Conservation (phyloP, 768 basidiomycete genomes). For the Suillus variegatus region DNA sequence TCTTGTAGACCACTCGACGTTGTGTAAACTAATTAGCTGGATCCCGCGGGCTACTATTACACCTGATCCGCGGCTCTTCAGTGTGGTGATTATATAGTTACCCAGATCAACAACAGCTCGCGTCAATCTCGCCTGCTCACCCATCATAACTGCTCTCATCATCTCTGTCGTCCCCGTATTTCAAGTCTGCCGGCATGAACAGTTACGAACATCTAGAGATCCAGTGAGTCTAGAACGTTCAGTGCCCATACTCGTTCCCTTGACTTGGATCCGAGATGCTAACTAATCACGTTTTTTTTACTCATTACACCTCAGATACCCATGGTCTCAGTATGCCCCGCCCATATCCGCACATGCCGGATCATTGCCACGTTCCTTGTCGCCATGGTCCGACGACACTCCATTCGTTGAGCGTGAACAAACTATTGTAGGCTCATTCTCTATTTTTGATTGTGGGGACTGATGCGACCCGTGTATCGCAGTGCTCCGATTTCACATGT, state of each 20-base stretch:
- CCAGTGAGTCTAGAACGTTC: conserved; percentile 1
- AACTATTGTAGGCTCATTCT: conserved; percentile 17
- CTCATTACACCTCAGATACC: background rate
- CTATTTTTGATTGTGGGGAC: background rate
- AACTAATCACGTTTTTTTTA: background rate
- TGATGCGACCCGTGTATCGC: background rate
- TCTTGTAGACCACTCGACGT: conserved; percentile 1
- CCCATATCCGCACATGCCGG: conserved; percentile 3
- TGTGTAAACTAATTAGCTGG: background rate
- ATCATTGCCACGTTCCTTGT: conserved; percentile 2
- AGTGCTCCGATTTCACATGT: conserved; percentile 50
- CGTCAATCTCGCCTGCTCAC: background rate
- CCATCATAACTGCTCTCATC: background rate
- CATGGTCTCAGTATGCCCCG: conserved; percentile 5
- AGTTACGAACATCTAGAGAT: background rate
- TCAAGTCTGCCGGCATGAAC: background rate
- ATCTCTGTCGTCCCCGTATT: background rate
- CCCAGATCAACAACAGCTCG: background rate
- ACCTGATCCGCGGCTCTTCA: background rate
- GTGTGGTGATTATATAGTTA: background rate
- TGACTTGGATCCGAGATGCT: background rate
- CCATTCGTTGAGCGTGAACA: conserved; percentile 16
- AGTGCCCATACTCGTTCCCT: background rate
- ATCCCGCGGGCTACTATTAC: background rate
- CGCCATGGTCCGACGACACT: conserved; percentile 14